Evolutionary conservation across 768 basidiomycete species (phyloP), one percentile per base, ranked within the genome.

Genomic region (Pisolithus orientalis): DNA sequence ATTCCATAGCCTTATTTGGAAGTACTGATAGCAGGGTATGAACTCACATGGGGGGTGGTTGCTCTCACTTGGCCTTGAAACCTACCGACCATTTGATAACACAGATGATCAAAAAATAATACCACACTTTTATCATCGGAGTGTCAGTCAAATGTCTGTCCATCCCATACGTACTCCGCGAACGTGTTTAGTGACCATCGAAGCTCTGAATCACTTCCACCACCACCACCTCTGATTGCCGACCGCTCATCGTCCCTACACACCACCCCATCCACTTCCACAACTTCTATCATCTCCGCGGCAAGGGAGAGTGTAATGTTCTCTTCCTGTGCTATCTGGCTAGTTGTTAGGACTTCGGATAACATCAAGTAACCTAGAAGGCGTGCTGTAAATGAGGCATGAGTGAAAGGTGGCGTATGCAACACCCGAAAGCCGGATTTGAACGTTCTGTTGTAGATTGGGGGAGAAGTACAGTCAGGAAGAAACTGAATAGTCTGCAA

Each of bases 391-490:
- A 98, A 94, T 0, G 85, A 77, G 0, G 74, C 70, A 34, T 78
- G 78, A 0, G 85, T 76, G 70, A 85, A 96, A 1, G 75, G 75
- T 4, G 93, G 90, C 1, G 87, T 90, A 67, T 95, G 90, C 0
- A 98, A 75, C 32, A 97, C 90, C 9, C 75, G 76, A 2, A 96
- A 74, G 0, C 88, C 87, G 0, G 89, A 88, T 7, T 68, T 63
- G 62, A 98, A 87, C 4, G 76, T 78, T 40, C 90, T 82, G 37
- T 75, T 72, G 37, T 74, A 72, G 54, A 97, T 83, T 1, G 82
- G 75, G 2, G 90, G 91, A 13, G 68, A 62, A 0, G 90, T 93
- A 61, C 82, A 76, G 1, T 62, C 55, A 0, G 83, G 76, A 13
- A 98, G 75, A 51, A 80, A 80, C 0, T 86, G 84, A 6, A 94